Percentiles rank a stretch among this genome's conserved stretches.
These are phyloP conservation scores for Ophiostoma fasciatum DNA, from an alignment of 2,329 filamentous ascomycete genomes.

Conservation along the genomic window DNA sequence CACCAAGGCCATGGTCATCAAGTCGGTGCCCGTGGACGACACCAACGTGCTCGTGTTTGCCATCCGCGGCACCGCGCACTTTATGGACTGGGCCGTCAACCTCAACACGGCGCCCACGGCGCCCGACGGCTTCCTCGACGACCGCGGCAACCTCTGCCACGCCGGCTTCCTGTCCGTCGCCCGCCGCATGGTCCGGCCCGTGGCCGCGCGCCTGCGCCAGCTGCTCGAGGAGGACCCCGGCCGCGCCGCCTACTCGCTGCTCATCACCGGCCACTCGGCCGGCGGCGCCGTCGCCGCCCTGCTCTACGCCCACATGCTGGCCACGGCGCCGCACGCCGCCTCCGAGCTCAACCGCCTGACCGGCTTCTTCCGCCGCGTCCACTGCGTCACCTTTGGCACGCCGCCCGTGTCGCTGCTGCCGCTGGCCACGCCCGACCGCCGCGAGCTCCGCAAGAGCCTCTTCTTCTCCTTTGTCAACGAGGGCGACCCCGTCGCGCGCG, in stretches of 20 bases:
- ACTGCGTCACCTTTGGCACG: constrained; percentile 77
- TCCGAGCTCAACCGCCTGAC: constrained; percentile 59
- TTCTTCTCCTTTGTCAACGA: constrained; percentile 77
- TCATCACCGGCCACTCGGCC: constrained; percentile 78
- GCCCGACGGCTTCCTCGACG: constrained; percentile 61
- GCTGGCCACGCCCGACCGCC: constrained; percentile 40
- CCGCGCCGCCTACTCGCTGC: constrained; percentile 50
- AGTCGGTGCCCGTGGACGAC: constrained; percentile 63
- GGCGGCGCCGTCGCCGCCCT: constrained; percentile 72
- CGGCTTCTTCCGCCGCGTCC: constrained; percentile 59
- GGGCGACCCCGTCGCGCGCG: constrained; percentile 65
- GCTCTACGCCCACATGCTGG: constrained; percentile 70
- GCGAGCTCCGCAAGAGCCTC: constrained; percentile 45
- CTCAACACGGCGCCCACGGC: constrained; percentile 52
- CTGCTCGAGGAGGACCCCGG: constrained; percentile 58
- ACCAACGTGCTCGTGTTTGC: constrained; percentile 71
- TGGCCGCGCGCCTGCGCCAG: constrained; percentile 54
- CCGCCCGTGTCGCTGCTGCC: constrained; percentile 63
- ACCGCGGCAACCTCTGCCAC: constrained; percentile 63
- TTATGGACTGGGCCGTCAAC: constrained; percentile 81
- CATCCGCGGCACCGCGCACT: constrained; percentile 64
- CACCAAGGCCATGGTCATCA: constrained; percentile 78
- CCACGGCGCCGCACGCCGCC: constrained; percentile 32
- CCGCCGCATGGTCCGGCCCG: constrained; percentile 56
- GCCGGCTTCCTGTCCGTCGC: constrained; percentile 67